Evolutionary conservation across 1,284 basidiomycete genomes (phyloP).

Genomic region (Phaffia rhodozyma): DNA sequence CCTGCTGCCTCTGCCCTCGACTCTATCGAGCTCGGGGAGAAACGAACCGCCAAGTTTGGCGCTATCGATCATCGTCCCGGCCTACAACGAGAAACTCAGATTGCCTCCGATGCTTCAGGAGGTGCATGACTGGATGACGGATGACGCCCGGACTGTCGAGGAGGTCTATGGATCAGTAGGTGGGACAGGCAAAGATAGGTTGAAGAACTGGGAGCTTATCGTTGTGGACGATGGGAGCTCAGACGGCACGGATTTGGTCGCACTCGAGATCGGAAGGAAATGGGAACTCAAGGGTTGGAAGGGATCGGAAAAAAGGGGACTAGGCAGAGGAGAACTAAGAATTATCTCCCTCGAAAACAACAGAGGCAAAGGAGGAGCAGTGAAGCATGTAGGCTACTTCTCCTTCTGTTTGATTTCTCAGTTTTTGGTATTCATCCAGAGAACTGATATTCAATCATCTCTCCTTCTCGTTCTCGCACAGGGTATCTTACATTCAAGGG

Average conservation of each 20-base stretch:
- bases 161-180: constrained; percentile 5
- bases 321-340: constrained; percentile 45
- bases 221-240: constrained; percentile 80
- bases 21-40: no score
- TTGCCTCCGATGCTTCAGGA: constrained; percentile 69
- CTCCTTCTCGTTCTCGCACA: constrained; percentile 14
- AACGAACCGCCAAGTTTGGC: constrained; percentile 23
- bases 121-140: constrained; percentile 41
- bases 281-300: constrained; percentile 36
- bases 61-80: constrained; percentile 72
- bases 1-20: no score
- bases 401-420: neutral
- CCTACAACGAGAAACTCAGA: constrained; percentile 73
- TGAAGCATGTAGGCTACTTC: constrained; percentile 53
- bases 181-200: neutral
- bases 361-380: constrained; percentile 82
- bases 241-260: constrained; percentile 57
- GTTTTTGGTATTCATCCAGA: neutral
- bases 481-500: constrained; percentile 65
- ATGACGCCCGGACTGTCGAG: neutral
- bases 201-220: constrained; percentile 48
- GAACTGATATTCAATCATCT: neutral
- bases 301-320: constrained; percentile 21
- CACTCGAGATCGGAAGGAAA: constrained; percentile 50
- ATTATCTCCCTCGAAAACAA: constrained; percentile 69